Conservation (phyloP, 2,329 filamentous ascomycete genomes). For the Aspergillus pseudoglaucus region DNA sequence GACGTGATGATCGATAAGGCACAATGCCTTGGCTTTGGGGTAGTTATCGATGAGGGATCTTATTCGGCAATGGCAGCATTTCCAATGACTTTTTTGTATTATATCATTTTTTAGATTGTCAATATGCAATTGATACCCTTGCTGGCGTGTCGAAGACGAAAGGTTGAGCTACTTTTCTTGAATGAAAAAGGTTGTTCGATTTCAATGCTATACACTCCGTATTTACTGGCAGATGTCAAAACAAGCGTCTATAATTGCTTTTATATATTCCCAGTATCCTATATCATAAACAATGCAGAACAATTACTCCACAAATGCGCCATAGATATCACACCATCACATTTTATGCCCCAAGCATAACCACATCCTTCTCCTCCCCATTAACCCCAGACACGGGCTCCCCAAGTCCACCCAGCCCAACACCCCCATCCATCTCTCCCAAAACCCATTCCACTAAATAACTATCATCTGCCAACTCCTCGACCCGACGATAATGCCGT, state of each 20-base stretch:
- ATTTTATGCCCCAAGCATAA: slow-evolving; percentile 32
- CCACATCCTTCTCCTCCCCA: slow-evolving; percentile 30
- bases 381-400: slow-evolving; percentile 17
- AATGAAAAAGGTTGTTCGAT: no score
- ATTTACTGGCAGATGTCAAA: background rate
- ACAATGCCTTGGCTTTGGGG: no score
- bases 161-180: no score
- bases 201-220: no score
- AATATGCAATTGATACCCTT: background rate
- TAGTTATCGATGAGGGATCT: no score
- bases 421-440: slow-evolving; percentile 77
- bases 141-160: no score
- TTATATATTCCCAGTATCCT: slow-evolving; percentile 5
- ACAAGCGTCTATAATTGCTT: slow-evolving; percentile 6
- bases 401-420: slow-evolving; percentile 32
- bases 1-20: slow-evolving; percentile 17
- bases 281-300: slow-evolving; percentile 11
- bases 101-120: no score
- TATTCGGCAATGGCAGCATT: no score
- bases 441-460: slow-evolving; percentile 91
- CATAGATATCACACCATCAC: slow-evolving; percentile 6
- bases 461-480: slow-evolving; percentile 88
- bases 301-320: slow-evolving; percentile 15
- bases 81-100: no score
- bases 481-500: slow-evolving; percentile 80